Evolutionary conservation across 768 basidiomycete genomes (phyloP), one percentile per base, ranked within the genome.

Genomic region (Clitopilus passeckerianus): DNA sequence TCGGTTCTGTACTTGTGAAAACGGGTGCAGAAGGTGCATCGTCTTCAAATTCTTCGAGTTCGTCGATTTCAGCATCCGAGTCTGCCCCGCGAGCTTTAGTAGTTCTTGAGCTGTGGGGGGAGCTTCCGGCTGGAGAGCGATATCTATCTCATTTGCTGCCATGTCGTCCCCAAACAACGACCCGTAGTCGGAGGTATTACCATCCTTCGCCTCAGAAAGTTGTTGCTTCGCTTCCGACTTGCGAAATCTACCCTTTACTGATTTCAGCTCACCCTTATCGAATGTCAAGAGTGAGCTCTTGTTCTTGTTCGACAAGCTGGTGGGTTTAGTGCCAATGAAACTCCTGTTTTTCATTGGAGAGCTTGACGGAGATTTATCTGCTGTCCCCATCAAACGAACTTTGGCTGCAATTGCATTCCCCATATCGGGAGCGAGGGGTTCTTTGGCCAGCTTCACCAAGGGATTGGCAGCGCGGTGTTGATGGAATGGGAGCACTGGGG

Each of bases 281-380:
- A 74, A 77, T 6, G 80, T 84, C 57, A 87, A 71, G 12, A 86
- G 69, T 15, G 86, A 86, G 59, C 80, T 84, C 30, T 73, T 76
- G 53, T 70, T 77, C 58, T 73, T 78, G 53, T 60, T 67, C 34
- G 68, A 35, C 33, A 81, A 59, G 7, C 80, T 79, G 23, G 72
- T 63, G 12, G 85, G 83, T 4, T 80, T 80, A 30, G 79, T 79
- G 27, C 80, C 80, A 23, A 30, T 30, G 81, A 80, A n/a, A 81
- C 83, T 35, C 60, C 75, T 80, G 27, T 66, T 57, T 52, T 67
- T 52, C 30, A 62, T 56, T 41, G 59, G 52, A 16, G 24, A 23
- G 22, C 44, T 41, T 27, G 64, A 55, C 22, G 70, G 24, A 46
- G 64, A 57, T 16, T 62, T 53, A 12, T 59, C 61, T 41, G 60